phyloP scores from a whole-genome alignment of 768 basidiomycete species.

The Scleroderma bovista region DNA sequence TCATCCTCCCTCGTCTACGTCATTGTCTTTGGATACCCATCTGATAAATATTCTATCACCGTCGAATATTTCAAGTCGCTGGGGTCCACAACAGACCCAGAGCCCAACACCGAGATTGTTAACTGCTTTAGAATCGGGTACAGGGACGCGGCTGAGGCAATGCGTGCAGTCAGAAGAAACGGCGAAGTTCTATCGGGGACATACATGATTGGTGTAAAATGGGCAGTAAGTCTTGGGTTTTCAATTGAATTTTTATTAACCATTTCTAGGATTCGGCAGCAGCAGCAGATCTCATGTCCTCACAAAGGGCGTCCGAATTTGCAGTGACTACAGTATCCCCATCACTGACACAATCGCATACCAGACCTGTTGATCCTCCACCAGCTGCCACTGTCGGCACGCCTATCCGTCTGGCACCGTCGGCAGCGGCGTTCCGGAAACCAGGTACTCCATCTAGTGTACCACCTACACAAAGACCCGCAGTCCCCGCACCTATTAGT shows the following conservation, averaged over 20 bases:
- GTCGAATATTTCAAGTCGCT: slow-evolving; percentile 73
- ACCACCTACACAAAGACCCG: slow-evolving; percentile 19
- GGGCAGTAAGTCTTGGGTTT: slow-evolving; percentile 55
- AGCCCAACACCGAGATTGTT: slow-evolving; percentile 58
- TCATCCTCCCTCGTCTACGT: slow-evolving; percentile 48
- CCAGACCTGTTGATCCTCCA: slow-evolving; percentile 46
- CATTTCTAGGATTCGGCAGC: slow-evolving; percentile 56
- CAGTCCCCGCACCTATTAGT: slow-evolving; percentile 6
- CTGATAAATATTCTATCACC: slow-evolving; percentile 66
- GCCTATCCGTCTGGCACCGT: slow-evolving; percentile 67
- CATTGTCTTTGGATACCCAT: slow-evolving; percentile 85
- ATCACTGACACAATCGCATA: slow-evolving; percentile 25
- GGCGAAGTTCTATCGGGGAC: slow-evolving; percentile 71
- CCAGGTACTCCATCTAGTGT: slow-evolving; percentile 24
- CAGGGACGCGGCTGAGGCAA: slow-evolving; percentile 61
- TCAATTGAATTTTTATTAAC: slow-evolving; percentile 1
- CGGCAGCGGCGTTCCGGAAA: slow-evolving; percentile 66
- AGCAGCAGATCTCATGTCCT: slow-evolving; percentile 47
- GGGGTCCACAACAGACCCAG: slow-evolving; percentile 64
- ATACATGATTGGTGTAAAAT: slow-evolving; percentile 85
- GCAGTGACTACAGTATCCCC: slow-evolving; percentile 1
- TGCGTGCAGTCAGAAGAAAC: slow-evolving; percentile 76
- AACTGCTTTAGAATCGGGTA: slow-evolving; percentile 86
- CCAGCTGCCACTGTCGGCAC: slow-evolving; percentile 50
- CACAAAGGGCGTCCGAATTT: slow-evolving; percentile 19